These are phyloP conservation scores for Colletotrichum spaethianum DNA, from an alignment of 2,329 filamentous ascomycete species.

Conservation along the genomic window DNA sequence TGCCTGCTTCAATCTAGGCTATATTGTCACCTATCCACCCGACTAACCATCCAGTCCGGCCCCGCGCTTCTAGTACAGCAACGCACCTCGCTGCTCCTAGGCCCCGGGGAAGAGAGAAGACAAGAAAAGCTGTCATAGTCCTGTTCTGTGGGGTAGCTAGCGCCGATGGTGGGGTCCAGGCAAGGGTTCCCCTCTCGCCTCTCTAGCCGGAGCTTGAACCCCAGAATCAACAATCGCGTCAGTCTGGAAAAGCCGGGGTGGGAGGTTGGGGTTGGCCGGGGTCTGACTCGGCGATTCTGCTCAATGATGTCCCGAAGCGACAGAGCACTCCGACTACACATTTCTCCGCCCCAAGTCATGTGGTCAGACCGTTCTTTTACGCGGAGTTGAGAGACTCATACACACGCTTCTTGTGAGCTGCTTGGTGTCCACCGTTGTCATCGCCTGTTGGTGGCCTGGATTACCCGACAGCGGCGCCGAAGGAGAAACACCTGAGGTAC, in stretches of 20 bases:
- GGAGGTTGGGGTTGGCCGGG: neutral
- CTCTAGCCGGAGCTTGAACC: slow-evolving; percentile 15
- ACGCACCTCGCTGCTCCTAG: neutral
- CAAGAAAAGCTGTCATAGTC: neutral
- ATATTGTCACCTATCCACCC: neutral
- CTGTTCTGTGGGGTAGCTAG: slow-evolving; percentile 20
- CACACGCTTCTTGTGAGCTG: neutral
- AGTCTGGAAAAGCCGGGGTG: neutral
- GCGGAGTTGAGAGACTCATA: neutral
- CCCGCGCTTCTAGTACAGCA: neutral
- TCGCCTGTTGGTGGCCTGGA: no score
- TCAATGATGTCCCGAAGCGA: slow-evolving; percentile 32
- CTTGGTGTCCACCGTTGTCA: no score
- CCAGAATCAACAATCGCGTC: slow-evolving; percentile 15
- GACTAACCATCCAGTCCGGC: neutral
- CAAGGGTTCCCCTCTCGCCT: slow-evolving; percentile 8
- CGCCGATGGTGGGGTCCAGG: neutral
- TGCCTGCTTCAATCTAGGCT: slow-evolving; percentile 10
- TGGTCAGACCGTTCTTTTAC: neutral
- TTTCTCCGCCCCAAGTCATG: slow-evolving; percentile 30
- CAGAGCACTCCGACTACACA: neutral
- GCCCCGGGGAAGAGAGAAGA: neutral
- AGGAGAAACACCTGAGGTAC: no score
- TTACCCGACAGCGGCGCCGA: no score
- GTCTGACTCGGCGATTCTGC: slow-evolving; percentile 30